A percentile compares a stretch with the other conserved stretches of the same genome.
Conservation (phyloP, 495 filamentous ascomycete species). For the Aspergillus baeticus region DNA sequence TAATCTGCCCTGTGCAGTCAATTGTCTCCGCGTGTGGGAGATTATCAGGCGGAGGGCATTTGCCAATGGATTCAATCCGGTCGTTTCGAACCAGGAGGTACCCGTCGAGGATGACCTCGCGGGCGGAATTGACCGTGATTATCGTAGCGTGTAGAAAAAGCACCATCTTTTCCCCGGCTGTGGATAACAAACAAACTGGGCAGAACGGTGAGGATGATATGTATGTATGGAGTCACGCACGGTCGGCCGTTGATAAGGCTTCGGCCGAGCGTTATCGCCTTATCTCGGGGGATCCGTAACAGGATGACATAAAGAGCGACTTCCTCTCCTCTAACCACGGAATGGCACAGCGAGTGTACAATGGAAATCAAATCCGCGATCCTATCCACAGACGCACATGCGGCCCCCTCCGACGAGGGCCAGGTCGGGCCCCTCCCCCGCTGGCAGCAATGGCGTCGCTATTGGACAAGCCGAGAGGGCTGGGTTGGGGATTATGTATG, state of each 20-base stretch:
- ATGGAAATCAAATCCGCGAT: slow-evolving; percentile 1
- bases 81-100: slow-evolving; percentile 32
- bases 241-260: not conserved
- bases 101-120: slow-evolving; percentile 41
- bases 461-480: slow-evolving; percentile 7
- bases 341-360: not conserved
- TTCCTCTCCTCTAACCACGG: too few species aligned
- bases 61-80: slow-evolving; percentile 39
- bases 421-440: not conserved
- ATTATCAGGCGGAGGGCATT: slow-evolving; percentile 14
- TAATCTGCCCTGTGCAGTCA: slow-evolving; percentile 34
- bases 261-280: too few species aligned
- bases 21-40: slow-evolving; percentile 14
- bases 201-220: too few species aligned
- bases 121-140: slow-evolving; percentile 38
- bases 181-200: not conserved
- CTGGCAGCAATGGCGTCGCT: slow-evolving; percentile 9
- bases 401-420: slow-evolving; percentile 1
- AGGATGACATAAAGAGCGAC: too few species aligned
- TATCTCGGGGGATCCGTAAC: too few species aligned
- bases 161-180: not conserved
- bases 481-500: slow-evolving; percentile 15
- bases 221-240: not conserved
- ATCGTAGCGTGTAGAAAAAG: slow-evolving; percentile 31
- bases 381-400: not conserved